Conservation (phyloP, 108 stramenopile genomes). For the Pseudonitzschia multiseries region DNA sequence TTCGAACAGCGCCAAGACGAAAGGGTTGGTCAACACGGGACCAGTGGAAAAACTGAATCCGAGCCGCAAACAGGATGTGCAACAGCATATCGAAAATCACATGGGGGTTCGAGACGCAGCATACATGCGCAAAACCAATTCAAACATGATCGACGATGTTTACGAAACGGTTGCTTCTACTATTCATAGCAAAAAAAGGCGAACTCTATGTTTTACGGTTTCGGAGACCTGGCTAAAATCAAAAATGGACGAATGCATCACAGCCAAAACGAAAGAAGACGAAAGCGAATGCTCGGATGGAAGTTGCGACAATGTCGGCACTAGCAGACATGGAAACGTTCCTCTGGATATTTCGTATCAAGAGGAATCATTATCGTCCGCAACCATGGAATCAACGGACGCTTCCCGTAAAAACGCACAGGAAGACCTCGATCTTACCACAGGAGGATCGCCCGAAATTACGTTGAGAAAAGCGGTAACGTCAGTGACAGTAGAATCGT, state of each 20-base stretch:
- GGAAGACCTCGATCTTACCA: background rate
- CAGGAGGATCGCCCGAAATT: background rate
- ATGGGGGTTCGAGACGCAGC: constrained; percentile 9
- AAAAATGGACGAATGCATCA: background rate
- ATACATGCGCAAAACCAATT: background rate
- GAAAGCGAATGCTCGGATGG: background rate
- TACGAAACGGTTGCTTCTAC: background rate
- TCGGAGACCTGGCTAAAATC: background rate
- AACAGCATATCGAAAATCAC: constrained; percentile 4
- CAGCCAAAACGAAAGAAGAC: background rate
- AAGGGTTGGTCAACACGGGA: constrained; percentile 3
- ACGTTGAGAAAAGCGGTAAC: background rate
- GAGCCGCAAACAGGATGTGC: background rate
- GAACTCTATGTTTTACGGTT: constrained; percentile 13
- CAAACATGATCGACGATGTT: constrained; percentile 2
- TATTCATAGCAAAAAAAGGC: background rate
- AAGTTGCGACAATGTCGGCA: background rate
- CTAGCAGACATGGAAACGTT: background rate
- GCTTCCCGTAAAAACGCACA: background rate
- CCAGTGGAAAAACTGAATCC: constrained; percentile 10
- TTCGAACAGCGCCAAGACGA: background rate
- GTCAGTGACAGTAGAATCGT: background rate
- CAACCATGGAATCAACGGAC: background rate
- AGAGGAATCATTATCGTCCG: background rate
- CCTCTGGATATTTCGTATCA: background rate